Evolutionary conservation across 352 stramenopile species (phyloP), one percentile per base, ranked within the genome.

Genomic region (Phytopythium oedochilum): DNA sequence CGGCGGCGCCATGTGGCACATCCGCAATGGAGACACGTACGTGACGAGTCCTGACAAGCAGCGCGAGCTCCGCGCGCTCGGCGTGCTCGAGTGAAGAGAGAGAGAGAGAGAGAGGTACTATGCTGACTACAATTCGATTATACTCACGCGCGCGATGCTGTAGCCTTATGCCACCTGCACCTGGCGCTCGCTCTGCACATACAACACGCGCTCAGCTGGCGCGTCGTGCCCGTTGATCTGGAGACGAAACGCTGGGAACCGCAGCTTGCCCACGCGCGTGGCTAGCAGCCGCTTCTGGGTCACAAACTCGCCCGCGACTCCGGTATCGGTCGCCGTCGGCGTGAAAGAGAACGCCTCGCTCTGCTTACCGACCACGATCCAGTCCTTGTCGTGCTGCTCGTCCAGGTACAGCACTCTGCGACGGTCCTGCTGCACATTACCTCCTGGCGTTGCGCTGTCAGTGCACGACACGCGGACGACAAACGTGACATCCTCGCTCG

Each of bases 1-100:
- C 22, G 83, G 83, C 38, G 80, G 80, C 15, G 76, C 80, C 0
- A 53, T 93, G 31, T 93, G 83, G 83, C 83, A 93, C 57, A 93
- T 93, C 66, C 83, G 83, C 44, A 93, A 91, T 51, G 80, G 80
- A 25, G 78, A 91, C 57, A 89, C 80, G 32, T 93, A 89, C 53
- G 68, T 90, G 6, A 66, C 79, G 48, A 81, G 86, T 49, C 62
- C 72, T 29, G 68, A 88, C 25, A 91, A 91, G 46, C 68, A 77
- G 47, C 63, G 63, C n/a, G 70, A 85, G n/a, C 59, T 93, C 31
- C 71, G 63, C 38, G 62, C 58, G 2, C 71, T 88, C 5, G 75
- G 78, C 2, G 79, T 89, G 59, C 53, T 91, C 29, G 46, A 53
- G 34, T 53, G 29, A 53, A 29, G 28, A 51, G 45, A 36, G 50